Conservation (phyloP, 768 basidiomycete genomes). For the Pholiota molesta region DNA sequence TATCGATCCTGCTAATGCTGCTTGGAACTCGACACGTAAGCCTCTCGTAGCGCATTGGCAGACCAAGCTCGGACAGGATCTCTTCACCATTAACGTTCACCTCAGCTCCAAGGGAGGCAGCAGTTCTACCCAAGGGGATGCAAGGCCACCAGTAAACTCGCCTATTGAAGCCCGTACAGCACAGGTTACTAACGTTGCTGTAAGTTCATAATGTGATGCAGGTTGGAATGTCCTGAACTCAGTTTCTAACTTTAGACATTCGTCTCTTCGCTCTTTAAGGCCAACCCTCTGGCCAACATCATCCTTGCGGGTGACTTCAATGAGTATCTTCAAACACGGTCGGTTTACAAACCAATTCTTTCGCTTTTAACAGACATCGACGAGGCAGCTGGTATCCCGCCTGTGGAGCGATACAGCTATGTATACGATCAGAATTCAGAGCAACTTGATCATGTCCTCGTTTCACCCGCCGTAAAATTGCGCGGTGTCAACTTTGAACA, state of each 20-base stretch:
- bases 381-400: conserved; percentile 47
- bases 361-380: conserved; percentile 51
- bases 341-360: conserved; percentile 49
- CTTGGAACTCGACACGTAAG: conserved; percentile 61
- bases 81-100: conserved; percentile 66
- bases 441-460: conserved; percentile 62
- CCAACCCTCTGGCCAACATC: conserved; percentile 49
- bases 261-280: conserved; percentile 43
- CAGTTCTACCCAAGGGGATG: conserved; percentile 55
- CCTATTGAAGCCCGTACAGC: conserved; percentile 47
- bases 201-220: conserved; percentile 31
- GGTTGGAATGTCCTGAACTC: background rate
- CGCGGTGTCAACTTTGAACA: conserved; percentile 55
- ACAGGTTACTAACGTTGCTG: conserved; percentile 55
- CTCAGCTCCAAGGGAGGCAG: conserved; percentile 60
- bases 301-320: conserved; percentile 66
- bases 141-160: conserved; percentile 60
- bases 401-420: conserved; percentile 62
- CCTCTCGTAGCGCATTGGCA: conserved; percentile 62
- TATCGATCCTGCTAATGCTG: conserved; percentile 56
- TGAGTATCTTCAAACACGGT: conserved; percentile 56
- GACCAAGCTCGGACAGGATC: conserved; percentile 42
- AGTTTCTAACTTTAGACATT: conserved; percentile 42
- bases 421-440: conserved; percentile 61
- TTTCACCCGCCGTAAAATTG: conserved; percentile 45